These are phyloP conservation scores for Salinomyces thailandicus DNA, from an alignment of 2,329 filamentous ascomycete species.

Conservation along the genomic window DNA sequence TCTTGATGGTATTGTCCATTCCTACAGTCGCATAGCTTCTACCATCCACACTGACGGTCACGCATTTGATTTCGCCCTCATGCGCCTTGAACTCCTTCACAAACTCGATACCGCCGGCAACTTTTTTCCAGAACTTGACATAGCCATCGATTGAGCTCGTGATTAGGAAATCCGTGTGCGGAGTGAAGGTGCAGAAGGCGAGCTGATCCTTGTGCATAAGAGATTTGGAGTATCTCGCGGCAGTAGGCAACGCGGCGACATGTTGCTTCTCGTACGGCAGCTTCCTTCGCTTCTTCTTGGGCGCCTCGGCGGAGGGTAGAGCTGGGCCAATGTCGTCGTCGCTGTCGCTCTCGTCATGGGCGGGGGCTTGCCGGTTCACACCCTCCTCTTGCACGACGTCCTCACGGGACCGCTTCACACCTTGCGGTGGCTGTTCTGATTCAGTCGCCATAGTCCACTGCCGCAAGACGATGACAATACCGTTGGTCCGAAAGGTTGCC, in stretches of 20 bases:
- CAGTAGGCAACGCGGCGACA: constrained; percentile 73
- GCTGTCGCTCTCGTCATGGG: constrained; percentile 49
- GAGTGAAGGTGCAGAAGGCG: constrained; percentile 77
- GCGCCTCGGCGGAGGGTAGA: constrained; percentile 66
- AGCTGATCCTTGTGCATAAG: constrained; percentile 98
- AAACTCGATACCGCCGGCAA: constrained; percentile 76
- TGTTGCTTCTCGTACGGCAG: constrained; percentile 94
- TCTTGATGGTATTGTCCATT: constrained; percentile 65
- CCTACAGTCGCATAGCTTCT: constrained; percentile 88
- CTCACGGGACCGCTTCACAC: constrained; percentile 22
- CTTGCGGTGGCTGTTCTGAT: constrained; percentile 2
- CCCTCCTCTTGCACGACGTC: constrained; percentile 13
- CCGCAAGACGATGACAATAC: too few relatives aligned
- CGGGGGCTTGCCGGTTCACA: not conserved
- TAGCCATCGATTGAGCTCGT: constrained; percentile 91
- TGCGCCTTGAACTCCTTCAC: constrained; percentile 97
- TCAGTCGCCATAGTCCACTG: constrained; percentile 4
- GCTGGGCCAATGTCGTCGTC: constrained; percentile 86
- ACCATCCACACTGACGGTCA: constrained; percentile 80
- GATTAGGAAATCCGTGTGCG: constrained; percentile 86
- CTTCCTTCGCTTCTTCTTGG: constrained; percentile 78
- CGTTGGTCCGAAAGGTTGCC: too few relatives aligned
- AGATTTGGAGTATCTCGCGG: constrained; percentile 79
- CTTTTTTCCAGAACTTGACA: constrained; percentile 99
- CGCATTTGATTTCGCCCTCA: constrained; percentile 68